Conservation (phyloP, 768 basidiomycete species). For the Cystofilobasidium macerans region DNA sequence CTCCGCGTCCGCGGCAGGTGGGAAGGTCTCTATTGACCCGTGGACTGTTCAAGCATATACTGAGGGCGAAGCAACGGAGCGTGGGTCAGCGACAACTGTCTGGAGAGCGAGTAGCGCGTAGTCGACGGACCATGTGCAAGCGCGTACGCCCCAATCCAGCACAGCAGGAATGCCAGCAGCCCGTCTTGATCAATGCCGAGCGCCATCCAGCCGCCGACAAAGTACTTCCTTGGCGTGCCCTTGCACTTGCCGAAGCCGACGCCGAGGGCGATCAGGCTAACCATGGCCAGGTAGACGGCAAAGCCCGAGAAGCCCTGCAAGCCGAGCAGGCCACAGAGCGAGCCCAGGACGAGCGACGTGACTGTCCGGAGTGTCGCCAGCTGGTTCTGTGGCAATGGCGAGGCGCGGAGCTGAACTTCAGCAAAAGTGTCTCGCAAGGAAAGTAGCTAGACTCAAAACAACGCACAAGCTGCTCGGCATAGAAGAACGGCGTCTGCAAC, state of each 20-base stretch:
- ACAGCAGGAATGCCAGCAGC: conserved; percentile 1
- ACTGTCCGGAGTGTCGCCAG: neutral
- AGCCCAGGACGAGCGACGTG: neutral
- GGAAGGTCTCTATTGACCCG: too few species aligned
- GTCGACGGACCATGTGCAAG: neutral
- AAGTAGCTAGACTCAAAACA: neutral
- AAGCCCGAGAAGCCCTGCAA: neutral
- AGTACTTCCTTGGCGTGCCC: neutral
- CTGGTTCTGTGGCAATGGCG: neutral
- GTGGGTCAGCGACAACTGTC: neutral
- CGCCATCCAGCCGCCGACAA: neutral
- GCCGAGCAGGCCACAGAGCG: conserved; percentile 1
- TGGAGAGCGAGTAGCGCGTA: neutral
- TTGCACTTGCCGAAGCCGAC: neutral
- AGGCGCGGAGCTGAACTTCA: neutral
- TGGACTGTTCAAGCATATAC: neutral
- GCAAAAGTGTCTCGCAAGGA: neutral
- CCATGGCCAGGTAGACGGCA: neutral
- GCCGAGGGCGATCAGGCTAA: neutral
- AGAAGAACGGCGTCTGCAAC: neutral
- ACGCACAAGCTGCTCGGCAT: neutral
- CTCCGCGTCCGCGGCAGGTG: too few species aligned
- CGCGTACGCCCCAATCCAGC: neutral
- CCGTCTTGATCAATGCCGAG: neutral
- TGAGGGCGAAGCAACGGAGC: neutral